A percentile compares a stretch with the other conserved stretches of the same genome.
Evolutionary conservation across 768 basidiomycete genomes (phyloP).

Genomic region (Mycena leptocephala): DNA sequence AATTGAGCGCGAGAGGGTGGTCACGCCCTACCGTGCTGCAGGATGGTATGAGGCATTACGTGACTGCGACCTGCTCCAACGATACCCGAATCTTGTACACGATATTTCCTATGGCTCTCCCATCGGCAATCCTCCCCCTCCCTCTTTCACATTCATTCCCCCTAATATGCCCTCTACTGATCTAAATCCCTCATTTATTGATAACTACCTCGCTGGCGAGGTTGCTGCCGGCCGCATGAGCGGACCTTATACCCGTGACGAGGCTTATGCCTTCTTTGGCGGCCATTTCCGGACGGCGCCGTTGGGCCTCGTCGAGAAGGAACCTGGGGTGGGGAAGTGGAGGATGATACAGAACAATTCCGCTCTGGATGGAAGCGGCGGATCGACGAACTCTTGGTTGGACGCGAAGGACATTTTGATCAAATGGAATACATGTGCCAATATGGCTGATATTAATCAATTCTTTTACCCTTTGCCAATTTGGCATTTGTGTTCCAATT

Average conservation of each 20-base stretch:
- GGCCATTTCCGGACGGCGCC: conserved; percentile 26
- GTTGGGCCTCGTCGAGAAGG: conserved; percentile 23
- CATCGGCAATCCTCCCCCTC: conserved; percentile 15
- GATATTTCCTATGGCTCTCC: conserved; percentile 29
- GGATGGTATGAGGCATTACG: conserved; percentile 18
- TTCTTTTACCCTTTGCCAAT: too few species aligned
- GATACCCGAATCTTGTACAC: conserved; percentile 25
- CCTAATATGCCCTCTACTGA: too few species aligned
- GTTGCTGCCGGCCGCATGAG: too few species aligned
- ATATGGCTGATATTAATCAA: conserved; percentile 25
- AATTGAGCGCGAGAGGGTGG: conserved; percentile 12
- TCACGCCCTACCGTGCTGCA: conserved; percentile 26
- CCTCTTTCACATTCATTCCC: conserved; percentile 24
- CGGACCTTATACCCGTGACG: too few species aligned
- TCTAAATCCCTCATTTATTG: too few species aligned
- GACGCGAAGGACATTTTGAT: conserved; percentile 15
- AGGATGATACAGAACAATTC: conserved; percentile 27
- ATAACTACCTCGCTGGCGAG: too few species aligned
- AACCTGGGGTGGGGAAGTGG: conserved; percentile 12
- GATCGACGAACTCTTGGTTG: conserved; percentile 27
- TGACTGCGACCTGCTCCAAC: conserved; percentile 16
- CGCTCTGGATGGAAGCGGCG: background rate
- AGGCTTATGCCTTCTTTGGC: too few species aligned
- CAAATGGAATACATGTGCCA: conserved; percentile 2
- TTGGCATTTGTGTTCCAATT: too few species aligned